Conservation (phyloP, 768 basidiomycete species). For the Stropharia rugosoannulata region DNA sequence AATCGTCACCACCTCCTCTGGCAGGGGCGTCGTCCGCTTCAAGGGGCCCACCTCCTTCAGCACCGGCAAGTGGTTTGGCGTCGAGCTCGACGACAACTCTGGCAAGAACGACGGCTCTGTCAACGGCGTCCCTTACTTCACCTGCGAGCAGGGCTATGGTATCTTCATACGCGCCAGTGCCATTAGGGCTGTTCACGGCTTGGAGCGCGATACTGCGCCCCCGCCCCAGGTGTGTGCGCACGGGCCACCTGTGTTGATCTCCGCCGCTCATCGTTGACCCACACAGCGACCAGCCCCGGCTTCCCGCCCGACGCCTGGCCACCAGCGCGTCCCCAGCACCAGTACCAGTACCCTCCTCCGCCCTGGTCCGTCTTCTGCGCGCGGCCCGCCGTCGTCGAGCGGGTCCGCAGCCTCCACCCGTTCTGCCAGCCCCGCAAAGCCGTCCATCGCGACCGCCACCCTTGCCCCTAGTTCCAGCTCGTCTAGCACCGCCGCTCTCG, state of each 20-base stretch:
- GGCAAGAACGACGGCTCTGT: slow-evolving; percentile 98
- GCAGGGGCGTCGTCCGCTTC: slow-evolving; percentile 84
- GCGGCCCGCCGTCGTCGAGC: slow-evolving; percentile 42
- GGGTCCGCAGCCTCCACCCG: slow-evolving; percentile 57
- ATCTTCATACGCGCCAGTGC: slow-evolving; percentile 89
- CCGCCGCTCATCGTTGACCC: not conserved
- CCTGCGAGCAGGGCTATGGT: slow-evolving; percentile 72
- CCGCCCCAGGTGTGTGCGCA: slow-evolving; percentile 11
- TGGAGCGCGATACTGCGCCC: slow-evolving; percentile 34
- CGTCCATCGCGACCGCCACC: slow-evolving; percentile 27
- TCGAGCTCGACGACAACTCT: slow-evolving; percentile 77
- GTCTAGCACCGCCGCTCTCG: slow-evolving; percentile 22
- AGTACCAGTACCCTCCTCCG: slow-evolving; percentile 44
- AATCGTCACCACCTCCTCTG: slow-evolving; percentile 77
- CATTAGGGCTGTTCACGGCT: slow-evolving; percentile 62
- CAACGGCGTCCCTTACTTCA: slow-evolving; percentile 77
- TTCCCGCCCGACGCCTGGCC: slow-evolving; percentile 28
- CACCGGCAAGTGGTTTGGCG: slow-evolving; percentile 93
- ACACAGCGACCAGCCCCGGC: slow-evolving; percentile 23
- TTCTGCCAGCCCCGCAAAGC: slow-evolving; percentile 63
- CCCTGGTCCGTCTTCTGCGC: slow-evolving; percentile 29
- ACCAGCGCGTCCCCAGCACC: slow-evolving; percentile 64
- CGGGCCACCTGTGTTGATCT: not conserved
- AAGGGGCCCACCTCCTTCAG: slow-evolving; percentile 76
- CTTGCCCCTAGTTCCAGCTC: slow-evolving; percentile 20